Evolutionary conservation across 2,329 filamentous ascomycete species (phyloP).

Genomic region (Arthrobotrys musiformis): DNA sequence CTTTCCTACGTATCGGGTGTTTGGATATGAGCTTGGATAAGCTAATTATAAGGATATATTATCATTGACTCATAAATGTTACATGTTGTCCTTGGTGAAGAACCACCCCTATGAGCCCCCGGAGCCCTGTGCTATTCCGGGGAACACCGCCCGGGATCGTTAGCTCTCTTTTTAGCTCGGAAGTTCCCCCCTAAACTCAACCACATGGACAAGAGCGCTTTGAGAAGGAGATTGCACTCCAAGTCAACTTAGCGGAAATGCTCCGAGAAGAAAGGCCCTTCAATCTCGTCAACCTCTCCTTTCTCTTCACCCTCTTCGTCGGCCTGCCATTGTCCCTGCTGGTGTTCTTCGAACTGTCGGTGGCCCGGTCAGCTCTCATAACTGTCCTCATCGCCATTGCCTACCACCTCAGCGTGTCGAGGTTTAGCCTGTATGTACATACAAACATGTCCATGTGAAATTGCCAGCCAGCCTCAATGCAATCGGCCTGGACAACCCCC

Average conservation of each 20-base stretch:
- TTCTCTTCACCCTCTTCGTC: slow-evolving; percentile 22
- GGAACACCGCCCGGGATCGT: neutral
- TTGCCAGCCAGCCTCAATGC: neutral
- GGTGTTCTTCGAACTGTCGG: slow-evolving; percentile 27
- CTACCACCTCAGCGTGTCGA: slow-evolving; percentile 13
- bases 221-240: slow-evolving; percentile 23
- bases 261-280: slow-evolving; percentile 32
- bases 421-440: slow-evolving; percentile 42
- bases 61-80: too few relatives aligned
- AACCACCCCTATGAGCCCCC: neutral
- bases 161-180: neutral
- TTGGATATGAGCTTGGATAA: too few relatives aligned
- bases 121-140: neutral
- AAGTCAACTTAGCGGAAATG: slow-evolving; percentile 16
- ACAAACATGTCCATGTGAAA: neutral
- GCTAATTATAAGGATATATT: too few relatives aligned
- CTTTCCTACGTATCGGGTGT: too few relatives aligned
- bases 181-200: slow-evolving; percentile 5
- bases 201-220: slow-evolving; percentile 2
- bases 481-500: slow-evolving; percentile 8
- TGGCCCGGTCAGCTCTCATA: neutral
- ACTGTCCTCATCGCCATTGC: slow-evolving; percentile 14
- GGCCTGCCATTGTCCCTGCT: slow-evolving; percentile 27
- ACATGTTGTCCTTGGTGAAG: too few relatives aligned
- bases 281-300: slow-evolving; percentile 18